A percentile compares a stretch with the other conserved stretches of the same genome.
Conservation (phyloP, 164 flowering plant species). For the Kingdonia uniflora region DNA sequence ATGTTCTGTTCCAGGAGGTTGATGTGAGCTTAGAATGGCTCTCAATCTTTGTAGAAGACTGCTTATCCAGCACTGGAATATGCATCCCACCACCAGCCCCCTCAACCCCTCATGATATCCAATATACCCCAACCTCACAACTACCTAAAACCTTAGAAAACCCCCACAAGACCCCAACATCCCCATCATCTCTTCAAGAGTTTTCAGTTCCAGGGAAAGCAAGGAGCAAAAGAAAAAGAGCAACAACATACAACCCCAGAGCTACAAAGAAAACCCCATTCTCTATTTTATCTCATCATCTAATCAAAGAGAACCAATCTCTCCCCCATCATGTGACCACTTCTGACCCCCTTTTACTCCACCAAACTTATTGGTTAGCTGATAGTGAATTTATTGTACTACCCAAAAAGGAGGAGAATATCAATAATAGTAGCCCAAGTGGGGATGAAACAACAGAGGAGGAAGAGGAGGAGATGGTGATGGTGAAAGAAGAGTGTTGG, state of each 20-base stretch:
- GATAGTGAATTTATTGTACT: constrained; percentile 51
- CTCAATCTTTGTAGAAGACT: constrained; percentile 49
- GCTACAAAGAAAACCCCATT: constrained; percentile 2
- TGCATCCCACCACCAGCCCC: constrained; percentile 17
- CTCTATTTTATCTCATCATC: constrained; percentile 8
- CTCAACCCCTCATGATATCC: background rate
- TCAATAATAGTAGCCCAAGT: background rate
- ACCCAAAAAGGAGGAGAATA: constrained; percentile 20
- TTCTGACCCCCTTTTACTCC: constrained; percentile 40
- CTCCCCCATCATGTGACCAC: constrained; percentile 10
- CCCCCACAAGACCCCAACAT: constrained; percentile 7
- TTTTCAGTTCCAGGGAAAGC: constrained; percentile 32
- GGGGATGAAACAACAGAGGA: constrained; percentile 10
- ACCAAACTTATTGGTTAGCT: constrained; percentile 51
- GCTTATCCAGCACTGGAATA: constrained; percentile 35
- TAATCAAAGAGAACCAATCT: background rate
- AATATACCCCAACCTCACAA: background rate
- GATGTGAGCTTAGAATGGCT: constrained; percentile 53
- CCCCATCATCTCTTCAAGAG: constrained; percentile 15
- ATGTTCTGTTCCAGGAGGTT: constrained; percentile 26
- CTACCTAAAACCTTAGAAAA: constrained; percentile 3
- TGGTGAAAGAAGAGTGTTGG: constrained; percentile 3
- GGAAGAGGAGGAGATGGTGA: constrained; percentile 5
- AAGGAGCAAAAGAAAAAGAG: constrained; percentile 44
- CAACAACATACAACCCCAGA: constrained; percentile 11